These are phyloP conservation scores for Xylaria sp. DNA, from an alignment of 2,329 filamentous ascomycete species.

Conservation along the genomic window DNA sequence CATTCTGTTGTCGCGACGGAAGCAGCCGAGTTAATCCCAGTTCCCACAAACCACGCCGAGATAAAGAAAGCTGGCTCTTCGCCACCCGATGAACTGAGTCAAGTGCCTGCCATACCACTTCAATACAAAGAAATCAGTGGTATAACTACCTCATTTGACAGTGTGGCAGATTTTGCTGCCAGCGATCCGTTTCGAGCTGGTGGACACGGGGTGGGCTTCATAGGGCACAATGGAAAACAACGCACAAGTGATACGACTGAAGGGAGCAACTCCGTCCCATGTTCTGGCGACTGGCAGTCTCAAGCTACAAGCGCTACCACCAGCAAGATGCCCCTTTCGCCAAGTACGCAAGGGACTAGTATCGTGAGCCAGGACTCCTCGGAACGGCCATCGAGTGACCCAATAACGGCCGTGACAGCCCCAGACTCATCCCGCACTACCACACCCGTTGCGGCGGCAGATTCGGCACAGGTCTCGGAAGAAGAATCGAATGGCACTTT, in stretches of 20 bases:
- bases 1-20: conserved; percentile 27
- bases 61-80: conserved; percentile 36
- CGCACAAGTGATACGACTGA: conserved; percentile 68
- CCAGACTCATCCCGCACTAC: conserved; percentile 43
- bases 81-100: conserved; percentile 36
- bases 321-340: conserved; percentile 67
- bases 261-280: conserved; percentile 59
- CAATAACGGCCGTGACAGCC: conserved; percentile 48
- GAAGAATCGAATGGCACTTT: conserved; percentile 51
- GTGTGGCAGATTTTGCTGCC: conserved; percentile 53
- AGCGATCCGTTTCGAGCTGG: conserved; percentile 55
- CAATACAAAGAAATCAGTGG: conserved; percentile 53
- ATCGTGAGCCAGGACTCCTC: conserved; percentile 65
- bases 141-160: conserved; percentile 51
- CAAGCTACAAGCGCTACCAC: conserved; percentile 68
- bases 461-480: conserved; percentile 41
- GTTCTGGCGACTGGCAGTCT: conserved; percentile 64
- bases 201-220: conserved; percentile 43
- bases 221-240: conserved; percentile 52
- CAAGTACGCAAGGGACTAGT: conserved; percentile 69
- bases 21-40: conserved; percentile 28
- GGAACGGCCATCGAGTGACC: conserved; percentile 55
- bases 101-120: conserved; percentile 42
- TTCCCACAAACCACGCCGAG: conserved; percentile 36
- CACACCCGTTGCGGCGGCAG: conserved; percentile 34